Evolutionary conservation across 352 stramenopile species (phyloP), one percentile per base, ranked within the genome.

Genomic region (Phytopythium ostracodes): DNA sequence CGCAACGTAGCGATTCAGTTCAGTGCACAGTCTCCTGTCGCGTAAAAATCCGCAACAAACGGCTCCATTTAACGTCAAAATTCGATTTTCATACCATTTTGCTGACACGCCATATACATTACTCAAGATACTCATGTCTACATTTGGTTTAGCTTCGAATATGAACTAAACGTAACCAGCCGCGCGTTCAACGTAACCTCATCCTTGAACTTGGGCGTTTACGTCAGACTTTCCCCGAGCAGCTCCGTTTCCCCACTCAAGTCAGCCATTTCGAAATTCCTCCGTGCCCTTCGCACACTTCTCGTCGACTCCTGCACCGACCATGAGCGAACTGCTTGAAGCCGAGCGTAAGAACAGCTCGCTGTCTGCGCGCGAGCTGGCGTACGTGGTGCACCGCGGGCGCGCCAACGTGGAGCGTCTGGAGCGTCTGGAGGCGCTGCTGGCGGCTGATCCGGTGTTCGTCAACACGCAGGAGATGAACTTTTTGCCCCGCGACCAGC

Each of bases 401-500:
- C 74, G 84, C 68, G 60, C 59, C 42, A 67, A 71, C 22, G 76
- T 84, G 33, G 77, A 90, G 69, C 72, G 73, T 27, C 51, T 77
- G 20, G 79, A 90, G 71, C 76, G 73, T 1, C 71, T 90, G 51
- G 79, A 90, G 67, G 60, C 69, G 35, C 68, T 92, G 62, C 73
- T 92, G 24, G 64, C 81, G 12, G 57, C 71, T 35, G 78, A 89
- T 56, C 75, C 79, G 10, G 68, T 71, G 36, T 91, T 91, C 66
- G 69, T 68, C 59, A 64, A 72, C 65, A 59, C 79, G 61, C 65
- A 77, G 27, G 72, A 82, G 49, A 88, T 90, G 68, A 79, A 92
- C 75, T 89, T 87, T 59, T 59, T 88, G 14, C 65, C 83, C 12
- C 81, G 80, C n/a, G 68, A 69, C 22, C 73, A 92, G 62, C 75